Percentiles rank a stretch among this genome's conserved stretches.
phyloP scores from a whole-genome alignment of 2,329 filamentous ascomycete species.

The Penicillium sp. region DNA sequence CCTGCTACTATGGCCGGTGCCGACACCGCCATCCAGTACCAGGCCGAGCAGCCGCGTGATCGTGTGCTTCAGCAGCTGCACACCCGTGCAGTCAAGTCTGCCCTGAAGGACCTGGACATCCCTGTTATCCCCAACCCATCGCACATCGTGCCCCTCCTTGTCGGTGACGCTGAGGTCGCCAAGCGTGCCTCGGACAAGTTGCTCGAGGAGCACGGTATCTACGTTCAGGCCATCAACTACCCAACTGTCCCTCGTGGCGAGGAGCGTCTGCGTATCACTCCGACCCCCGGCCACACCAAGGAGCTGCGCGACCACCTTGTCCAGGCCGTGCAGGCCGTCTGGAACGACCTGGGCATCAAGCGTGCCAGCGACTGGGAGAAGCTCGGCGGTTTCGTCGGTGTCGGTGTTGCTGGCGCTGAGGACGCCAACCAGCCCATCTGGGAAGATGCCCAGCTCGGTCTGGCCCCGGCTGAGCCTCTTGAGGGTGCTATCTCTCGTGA shows the following conservation, averaged over 20 bases:
- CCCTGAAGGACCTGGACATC: constrained; percentile 75
- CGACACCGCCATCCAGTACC: constrained; percentile 87
- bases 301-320: constrained; percentile 85
- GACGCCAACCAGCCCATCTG: constrained; percentile 73
- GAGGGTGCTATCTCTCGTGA: constrained; percentile 56
- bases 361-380: constrained; percentile 89
- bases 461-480: constrained; percentile 59
- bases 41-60: constrained; percentile 81
- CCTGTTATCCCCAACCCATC: constrained; percentile 97
- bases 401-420: constrained; percentile 68
- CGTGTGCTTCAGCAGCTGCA: constrained; percentile 92
- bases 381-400: constrained; percentile 90
- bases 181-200: constrained; percentile 92
- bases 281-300: constrained; percentile 86
- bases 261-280: constrained; percentile 92
- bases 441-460: constrained; percentile 83
- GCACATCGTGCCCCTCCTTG: constrained; percentile 91
- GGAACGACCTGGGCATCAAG: constrained; percentile 85
- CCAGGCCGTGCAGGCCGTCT: constrained; percentile 80
- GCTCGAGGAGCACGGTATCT: constrained; percentile 85
- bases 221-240: constrained; percentile 99
- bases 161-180: constrained; percentile 89
- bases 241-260: constrained; percentile 97
- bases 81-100: constrained; percentile 89
- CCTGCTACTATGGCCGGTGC: constrained; percentile 97